A percentile compares a stretch with the other conserved stretches of the same genome.
Conservation (phyloP, 1,284 basidiomycete species). For the Melampsora larici-populina region DNA sequence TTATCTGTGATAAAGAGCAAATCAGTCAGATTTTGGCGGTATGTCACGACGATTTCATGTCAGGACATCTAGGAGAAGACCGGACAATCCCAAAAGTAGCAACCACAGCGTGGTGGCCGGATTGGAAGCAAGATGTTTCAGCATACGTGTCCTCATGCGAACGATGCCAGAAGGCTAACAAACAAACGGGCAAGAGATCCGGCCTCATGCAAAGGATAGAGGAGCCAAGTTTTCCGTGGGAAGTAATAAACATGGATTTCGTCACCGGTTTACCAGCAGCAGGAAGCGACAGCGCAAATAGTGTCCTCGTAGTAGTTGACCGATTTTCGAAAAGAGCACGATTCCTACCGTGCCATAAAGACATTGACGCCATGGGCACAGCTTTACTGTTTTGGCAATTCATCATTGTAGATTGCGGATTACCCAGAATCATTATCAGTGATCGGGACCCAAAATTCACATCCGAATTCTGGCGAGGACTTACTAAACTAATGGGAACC, state of each 20-base stretch:
- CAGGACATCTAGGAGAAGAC: not conserved
- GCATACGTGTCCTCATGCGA: not conserved
- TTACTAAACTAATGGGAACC: constrained; percentile 54
- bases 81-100: not conserved
- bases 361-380: constrained; percentile 15
- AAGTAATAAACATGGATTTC: too few relatives aligned
- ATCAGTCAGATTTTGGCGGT: not conserved
- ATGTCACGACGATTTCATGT: not conserved
- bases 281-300: too few relatives aligned
- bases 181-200: not conserved
- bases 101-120: constrained; percentile 10
- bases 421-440: constrained; percentile 56
- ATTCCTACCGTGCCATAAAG: constrained; percentile 4
- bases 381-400: constrained; percentile 24
- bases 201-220: not conserved
- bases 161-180: not conserved
- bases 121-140: not conserved
- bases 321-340: constrained; percentile 6
- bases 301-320: not conserved
- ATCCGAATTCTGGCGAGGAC: constrained; percentile 56
- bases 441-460: constrained; percentile 58
- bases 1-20: not conserved
- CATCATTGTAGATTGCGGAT: constrained; percentile 46
- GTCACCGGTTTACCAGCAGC: constrained; percentile 1
- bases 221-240: not conserved